Conservation (phyloP, 495 filamentous ascomycete genomes). For the Aspergillus campestris region DNA sequence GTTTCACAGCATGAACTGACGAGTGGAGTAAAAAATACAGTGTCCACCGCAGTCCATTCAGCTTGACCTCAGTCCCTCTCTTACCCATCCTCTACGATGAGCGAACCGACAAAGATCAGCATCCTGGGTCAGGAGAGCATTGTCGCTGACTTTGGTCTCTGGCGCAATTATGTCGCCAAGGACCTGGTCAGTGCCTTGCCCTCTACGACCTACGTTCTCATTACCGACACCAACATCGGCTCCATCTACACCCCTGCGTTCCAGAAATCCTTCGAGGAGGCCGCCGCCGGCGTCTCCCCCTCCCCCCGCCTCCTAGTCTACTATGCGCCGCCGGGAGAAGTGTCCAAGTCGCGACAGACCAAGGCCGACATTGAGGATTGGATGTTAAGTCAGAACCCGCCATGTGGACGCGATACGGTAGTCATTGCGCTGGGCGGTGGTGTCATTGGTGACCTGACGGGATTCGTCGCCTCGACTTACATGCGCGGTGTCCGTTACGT, state of each 20-base stretch:
- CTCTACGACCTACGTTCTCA: slow-evolving; percentile 88
- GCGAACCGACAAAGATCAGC: slow-evolving; percentile 39
- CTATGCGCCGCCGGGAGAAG: slow-evolving; percentile 82
- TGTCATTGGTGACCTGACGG: slow-evolving; percentile 96
- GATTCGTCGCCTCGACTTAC: slow-evolving; percentile 94
- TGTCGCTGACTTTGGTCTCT: slow-evolving; percentile 85
- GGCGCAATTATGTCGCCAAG: slow-evolving; percentile 68
- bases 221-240: slow-evolving; percentile 90
- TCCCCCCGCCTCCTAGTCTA: slow-evolving; percentile 68
- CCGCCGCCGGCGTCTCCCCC: slow-evolving; percentile 43
- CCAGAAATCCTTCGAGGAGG: slow-evolving; percentile 56
- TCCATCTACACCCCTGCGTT: slow-evolving; percentile 73
- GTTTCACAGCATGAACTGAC: slow-evolving; percentile 29
- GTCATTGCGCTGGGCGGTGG: slow-evolving; percentile 94
- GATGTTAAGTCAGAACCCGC: slow-evolving; percentile 70
- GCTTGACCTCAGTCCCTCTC: slow-evolving; percentile 1
- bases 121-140: slow-evolving; percentile 70
- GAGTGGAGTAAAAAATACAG: slow-evolving; percentile 1
- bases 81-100: slow-evolving; percentile 18
- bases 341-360: slow-evolving; percentile 83
- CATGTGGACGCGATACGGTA: slow-evolving; percentile 88
- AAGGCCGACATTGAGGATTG: slow-evolving; percentile 96
- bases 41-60: not conserved
- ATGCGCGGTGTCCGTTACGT: slow-evolving; percentile 96
- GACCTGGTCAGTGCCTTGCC: slow-evolving; percentile 70